Evolutionary conservation across 2,329 filamentous ascomycete genomes (phyloP), one percentile per base, ranked within the genome.

Genomic region (Xylariaceae sp.): DNA sequence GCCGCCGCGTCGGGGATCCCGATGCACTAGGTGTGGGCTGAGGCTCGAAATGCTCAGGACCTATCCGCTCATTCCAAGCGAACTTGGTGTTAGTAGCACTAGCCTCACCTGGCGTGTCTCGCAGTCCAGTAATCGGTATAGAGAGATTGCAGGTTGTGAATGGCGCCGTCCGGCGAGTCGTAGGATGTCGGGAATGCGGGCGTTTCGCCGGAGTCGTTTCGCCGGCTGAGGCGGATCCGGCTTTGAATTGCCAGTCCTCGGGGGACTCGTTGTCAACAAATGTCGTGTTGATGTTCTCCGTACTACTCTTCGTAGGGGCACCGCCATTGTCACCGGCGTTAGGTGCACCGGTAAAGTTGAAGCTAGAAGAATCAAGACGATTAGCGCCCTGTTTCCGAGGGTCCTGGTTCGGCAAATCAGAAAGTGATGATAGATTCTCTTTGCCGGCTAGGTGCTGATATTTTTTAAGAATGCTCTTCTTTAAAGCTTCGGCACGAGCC

Each of bases 231-330:
- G 68, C 68, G 39, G 73, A 73, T 4, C 82, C 81, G 10, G 82
- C 82, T 56, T 73, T 82, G 63, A 85, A 85, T 57, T 80, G 74
- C 78, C 77, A 82, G 17, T 73, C 70, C 39, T 73, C 71, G 4
- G 73, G 65, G 49, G 74, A 70, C 17, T 84, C 78, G 11, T 79
- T 78, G 3, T 80, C 74, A 17, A 78, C 78, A 70, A 87, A 87
- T 45, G 75, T 81, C 15, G 84, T 87, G 70, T 84, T 83, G 65
- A 87, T 87, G 55, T 81, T 83, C 58, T 87, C 83, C 17, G 80
- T 62, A 65, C 81, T 86, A 58, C 72, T 79, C 61, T 77, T 78
- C 45, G 74, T 68, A 61, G 84, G 83, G 2, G 71, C 37, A 18
- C 42, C 71, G 42, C 69, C 72, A 17, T 73, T 68, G n/a, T 74